These are phyloP conservation scores for Russula sp. DNA, from an alignment of 768 basidiomycete species.

Conservation along the genomic window DNA sequence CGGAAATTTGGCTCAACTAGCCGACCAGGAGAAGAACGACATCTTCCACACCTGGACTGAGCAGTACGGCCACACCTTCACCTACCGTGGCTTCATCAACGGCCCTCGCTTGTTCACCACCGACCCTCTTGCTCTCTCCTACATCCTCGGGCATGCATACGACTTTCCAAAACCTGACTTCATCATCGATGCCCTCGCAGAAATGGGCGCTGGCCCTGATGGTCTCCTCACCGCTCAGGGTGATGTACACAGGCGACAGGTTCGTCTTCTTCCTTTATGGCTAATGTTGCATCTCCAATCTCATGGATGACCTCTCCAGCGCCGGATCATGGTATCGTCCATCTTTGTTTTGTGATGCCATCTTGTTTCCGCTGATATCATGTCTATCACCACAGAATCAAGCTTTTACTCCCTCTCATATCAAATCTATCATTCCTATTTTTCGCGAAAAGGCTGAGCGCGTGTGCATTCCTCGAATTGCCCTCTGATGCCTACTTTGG, in stretches of 20 bases:
- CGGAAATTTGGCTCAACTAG: slow-evolving; percentile 46
- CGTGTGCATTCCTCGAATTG: slow-evolving; percentile 17
- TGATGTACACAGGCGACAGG: slow-evolving; percentile 48
- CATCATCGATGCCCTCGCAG: slow-evolving; percentile 42
- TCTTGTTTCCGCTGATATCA: slow-evolving; percentile 19
- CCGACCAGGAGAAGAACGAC: slow-evolving; percentile 51
- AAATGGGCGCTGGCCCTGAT: slow-evolving; percentile 44
- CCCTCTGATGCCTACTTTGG: not conserved
- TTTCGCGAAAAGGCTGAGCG: slow-evolving; percentile 57
- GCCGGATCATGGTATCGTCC: slow-evolving; percentile 42
- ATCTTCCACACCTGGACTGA: slow-evolving; percentile 41
- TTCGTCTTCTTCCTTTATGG: slow-evolving; percentile 20
- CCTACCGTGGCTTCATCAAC: slow-evolving; percentile 46
- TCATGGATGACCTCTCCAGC: slow-evolving; percentile 28
- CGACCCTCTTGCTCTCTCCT: slow-evolving; percentile 48
- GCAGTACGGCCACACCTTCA: slow-evolving; percentile 41
- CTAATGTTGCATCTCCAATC: not conserved
- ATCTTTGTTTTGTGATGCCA: slow-evolving; percentile 18
- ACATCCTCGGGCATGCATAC: slow-evolving; percentile 51
- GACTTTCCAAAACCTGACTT: slow-evolving; percentile 58
- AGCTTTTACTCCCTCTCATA: slow-evolving; percentile 43
- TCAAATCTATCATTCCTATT: slow-evolving; percentile 46
- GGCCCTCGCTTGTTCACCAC: slow-evolving; percentile 50
- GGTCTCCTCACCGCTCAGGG: slow-evolving; percentile 49
- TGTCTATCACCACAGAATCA: slow-evolving; percentile 32